A percentile compares a stretch with the other conserved stretches of the same genome.
Conservation (phyloP, 108 stramenopile genomes). For the Discostella pseudostelligera region DNA sequence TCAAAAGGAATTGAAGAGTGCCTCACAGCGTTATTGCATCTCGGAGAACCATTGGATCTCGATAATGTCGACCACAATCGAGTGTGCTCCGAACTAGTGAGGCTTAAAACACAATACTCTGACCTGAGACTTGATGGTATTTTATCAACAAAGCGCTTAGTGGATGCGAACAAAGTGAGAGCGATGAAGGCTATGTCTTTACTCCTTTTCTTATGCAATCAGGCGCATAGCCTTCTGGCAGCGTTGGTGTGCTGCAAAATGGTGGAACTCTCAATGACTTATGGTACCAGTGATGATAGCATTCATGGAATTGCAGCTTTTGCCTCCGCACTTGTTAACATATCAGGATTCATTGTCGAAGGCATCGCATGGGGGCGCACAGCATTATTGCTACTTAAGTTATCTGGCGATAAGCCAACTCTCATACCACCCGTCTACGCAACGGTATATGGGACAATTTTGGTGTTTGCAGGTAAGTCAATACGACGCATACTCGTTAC, state of each 20-base stretch:
- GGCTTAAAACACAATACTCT: conserved; percentile 4
- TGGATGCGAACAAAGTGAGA: conserved; percentile 13
- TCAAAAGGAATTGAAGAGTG: conserved; percentile 21
- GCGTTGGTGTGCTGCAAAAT: conserved; percentile 17
- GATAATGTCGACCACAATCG: conserved; percentile 10
- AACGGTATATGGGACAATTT: conserved; percentile 9
- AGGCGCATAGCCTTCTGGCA: not conserved
- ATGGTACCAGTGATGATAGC: conserved; percentile 27
- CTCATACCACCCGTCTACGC: conserved; percentile 9
- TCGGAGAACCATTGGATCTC: conserved; percentile 27
- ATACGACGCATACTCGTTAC: not conserved
- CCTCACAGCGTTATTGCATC: conserved; percentile 9
- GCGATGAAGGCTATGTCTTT: conserved; percentile 22
- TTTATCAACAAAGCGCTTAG: conserved; percentile 17
- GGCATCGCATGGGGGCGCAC: conserved; percentile 22
- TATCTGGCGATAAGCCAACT: conserved; percentile 3
- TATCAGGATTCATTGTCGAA: conserved; percentile 20
- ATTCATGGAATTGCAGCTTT: conserved; percentile 14
- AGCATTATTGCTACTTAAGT: conserved; percentile 15
- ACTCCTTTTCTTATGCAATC: conserved; percentile 13
- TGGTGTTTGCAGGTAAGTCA: conserved; percentile 8
- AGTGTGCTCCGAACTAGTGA: conserved; percentile 18
- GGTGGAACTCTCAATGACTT: conserved; percentile 23
- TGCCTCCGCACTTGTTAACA: conserved; percentile 11
- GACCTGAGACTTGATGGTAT: not conserved